Percentiles rank a stretch among this genome's conserved stretches.
These are phyloP conservation scores for Phytophthora megakarya DNA, from an alignment of 352 stramenopile species.

Conservation along the genomic window DNA sequence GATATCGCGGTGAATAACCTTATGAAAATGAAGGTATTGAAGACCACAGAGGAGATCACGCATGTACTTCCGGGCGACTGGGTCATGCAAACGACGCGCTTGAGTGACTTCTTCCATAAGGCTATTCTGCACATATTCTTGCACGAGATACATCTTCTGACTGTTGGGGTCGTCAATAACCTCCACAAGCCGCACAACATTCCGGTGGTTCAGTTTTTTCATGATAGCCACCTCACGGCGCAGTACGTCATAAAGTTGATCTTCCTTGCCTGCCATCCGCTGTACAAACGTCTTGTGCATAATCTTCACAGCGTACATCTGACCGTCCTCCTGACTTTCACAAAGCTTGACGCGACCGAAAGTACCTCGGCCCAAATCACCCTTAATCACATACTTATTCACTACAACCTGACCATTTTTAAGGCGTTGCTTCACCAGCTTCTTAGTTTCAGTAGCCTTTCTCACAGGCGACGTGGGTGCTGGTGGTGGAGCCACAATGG, in stretches of 20 bases:
- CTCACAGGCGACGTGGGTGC: conserved; percentile 51
- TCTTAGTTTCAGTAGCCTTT: conserved; percentile 80
- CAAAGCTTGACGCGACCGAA: conserved; percentile 90
- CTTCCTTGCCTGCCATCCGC: conserved; percentile 86
- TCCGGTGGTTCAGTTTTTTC: conserved; percentile 94
- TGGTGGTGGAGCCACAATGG: conserved; percentile 44
- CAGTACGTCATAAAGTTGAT: conserved; percentile 83
- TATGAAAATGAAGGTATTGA: conserved; percentile 94
- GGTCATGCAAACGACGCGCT: conserved; percentile 63
- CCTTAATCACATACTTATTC: conserved; percentile 95
- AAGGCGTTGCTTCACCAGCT: conserved; percentile 81
- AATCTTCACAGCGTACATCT: conserved; percentile 90
- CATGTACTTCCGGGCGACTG: conserved; percentile 85
- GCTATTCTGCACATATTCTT: conserved; percentile 94
- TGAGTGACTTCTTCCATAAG: conserved; percentile 90
- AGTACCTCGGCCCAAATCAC: conserved; percentile 89
- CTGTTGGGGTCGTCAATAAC: conserved; percentile 94
- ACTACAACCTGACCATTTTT: conserved; percentile 89
- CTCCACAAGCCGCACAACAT: conserved; percentile 94
- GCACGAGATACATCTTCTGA: conserved; percentile 95
- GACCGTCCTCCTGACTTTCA: conserved; percentile 75
- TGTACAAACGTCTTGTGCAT: conserved; percentile 92
- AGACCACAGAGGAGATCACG: conserved; percentile 89
- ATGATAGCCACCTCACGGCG: conserved; percentile 95
- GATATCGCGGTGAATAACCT: conserved; percentile 93